Evolutionary conservation across 805 yeast species (phyloP).

Genomic region (Yarrowia deformans): DNA sequence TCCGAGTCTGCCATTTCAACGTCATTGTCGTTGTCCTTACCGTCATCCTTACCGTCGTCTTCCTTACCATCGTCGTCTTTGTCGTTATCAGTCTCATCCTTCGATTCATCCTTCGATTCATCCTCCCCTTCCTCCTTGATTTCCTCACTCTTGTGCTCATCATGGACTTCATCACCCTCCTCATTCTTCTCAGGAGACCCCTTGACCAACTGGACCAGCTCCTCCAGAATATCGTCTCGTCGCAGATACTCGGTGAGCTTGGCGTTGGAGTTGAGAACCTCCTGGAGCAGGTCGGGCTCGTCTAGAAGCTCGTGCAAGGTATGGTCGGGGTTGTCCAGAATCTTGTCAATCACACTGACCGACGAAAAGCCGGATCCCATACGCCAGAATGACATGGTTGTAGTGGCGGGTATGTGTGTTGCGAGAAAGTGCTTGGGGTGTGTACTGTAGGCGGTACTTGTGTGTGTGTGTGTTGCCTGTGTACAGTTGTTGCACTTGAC

Average conservation of each 20-base stretch:
- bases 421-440: not conserved
- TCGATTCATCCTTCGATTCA: conserved; percentile 40
- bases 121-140: conserved; percentile 21
- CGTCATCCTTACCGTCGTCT: not conserved
- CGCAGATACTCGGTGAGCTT: conserved; percentile 80
- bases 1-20: conserved; percentile 5
- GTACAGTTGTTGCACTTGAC: no score
- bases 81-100: no score
- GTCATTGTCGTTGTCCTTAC: not conserved
- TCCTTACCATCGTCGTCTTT: no score
- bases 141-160: conserved; percentile 38
- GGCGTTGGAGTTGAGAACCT: conserved; percentile 72
- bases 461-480: no score
- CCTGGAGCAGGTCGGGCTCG: conserved; percentile 77
- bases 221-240: conserved; percentile 74
- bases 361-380: conserved; percentile 64
- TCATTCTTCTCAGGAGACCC: conserved; percentile 37
- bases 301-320: conserved; percentile 63
- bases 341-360: conserved; percentile 62
- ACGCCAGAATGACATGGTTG: conserved; percentile 63
- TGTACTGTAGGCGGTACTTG: not conserved
- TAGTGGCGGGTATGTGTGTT: not conserved
- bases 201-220: conserved; percentile 56
- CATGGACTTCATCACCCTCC: no score
- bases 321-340: conserved; percentile 57